Conservation (phyloP, 805 yeast species). For the Candida krabiensis region DNA sequence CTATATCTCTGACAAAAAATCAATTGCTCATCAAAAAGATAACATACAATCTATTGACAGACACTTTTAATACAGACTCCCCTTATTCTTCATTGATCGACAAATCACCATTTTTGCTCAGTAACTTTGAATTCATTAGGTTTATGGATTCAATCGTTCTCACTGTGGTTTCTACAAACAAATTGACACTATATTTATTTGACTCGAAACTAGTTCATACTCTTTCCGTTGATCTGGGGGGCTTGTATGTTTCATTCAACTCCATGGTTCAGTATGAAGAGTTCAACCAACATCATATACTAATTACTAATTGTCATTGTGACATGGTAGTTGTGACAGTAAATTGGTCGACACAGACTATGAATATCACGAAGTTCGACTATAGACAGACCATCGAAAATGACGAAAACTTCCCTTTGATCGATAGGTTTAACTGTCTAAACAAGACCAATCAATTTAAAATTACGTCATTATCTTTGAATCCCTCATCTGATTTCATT, state of each 20-base stretch:
- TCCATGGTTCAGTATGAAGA: conserved; percentile 14
- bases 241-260: conserved; percentile 13
- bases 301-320: conserved; percentile 13
- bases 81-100: conserved; percentile 4
- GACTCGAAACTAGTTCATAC: conserved; percentile 2
- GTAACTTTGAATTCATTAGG: conserved; percentile 11
- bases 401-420: conserved; percentile 9
- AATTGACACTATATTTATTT: conserved; percentile 3
- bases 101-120: conserved; percentile 7
- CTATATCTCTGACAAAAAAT: conserved; percentile 12
- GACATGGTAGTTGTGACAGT: conserved; percentile 7
- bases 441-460: conserved; percentile 10
- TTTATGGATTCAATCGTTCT: conserved; percentile 4
- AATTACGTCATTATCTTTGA: conserved; percentile 6
- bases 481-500: conserved; percentile 12
- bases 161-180: conserved; percentile 8
- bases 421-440: conserved; percentile 12
- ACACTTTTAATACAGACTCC: conserved; percentile 1
- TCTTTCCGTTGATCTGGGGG: conserved; percentile 1
- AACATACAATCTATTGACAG: conserved; percentile 1
- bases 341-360: conserved; percentile 6
- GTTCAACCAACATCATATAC: conserved; percentile 1
- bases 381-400: conserved; percentile 9
- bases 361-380: conserved; percentile 4
- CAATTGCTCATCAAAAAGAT: conserved; percentile 10